These are phyloP conservation scores for Hyphopichia fennica DNA, from an alignment of 1,139 yeast species.

Conservation along the genomic window DNA sequence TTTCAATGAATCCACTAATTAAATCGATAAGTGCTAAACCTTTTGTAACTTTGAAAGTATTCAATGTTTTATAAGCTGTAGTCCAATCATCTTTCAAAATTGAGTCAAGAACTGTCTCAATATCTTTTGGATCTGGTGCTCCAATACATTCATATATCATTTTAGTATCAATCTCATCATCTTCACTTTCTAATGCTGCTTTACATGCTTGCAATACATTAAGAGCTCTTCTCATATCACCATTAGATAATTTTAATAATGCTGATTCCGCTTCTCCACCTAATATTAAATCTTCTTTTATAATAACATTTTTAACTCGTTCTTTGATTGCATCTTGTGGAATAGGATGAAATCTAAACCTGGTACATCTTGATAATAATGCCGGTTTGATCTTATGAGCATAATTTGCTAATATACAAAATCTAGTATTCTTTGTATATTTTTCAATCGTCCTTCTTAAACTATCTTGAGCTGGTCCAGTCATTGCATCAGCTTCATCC, in stretches of 20 bases:
- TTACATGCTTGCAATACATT: slow-evolving; percentile 94
- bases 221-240: slow-evolving; percentile 95
- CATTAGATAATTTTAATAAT: slow-evolving; percentile 68
- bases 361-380: slow-evolving; percentile 86
- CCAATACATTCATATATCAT: slow-evolving; percentile 95
- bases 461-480: slow-evolving; percentile 92
- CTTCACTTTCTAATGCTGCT: slow-evolving; percentile 59
- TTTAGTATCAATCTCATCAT: slow-evolving; percentile 58
- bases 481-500: slow-evolving; percentile 99
- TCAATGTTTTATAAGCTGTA: slow-evolving; percentile 66
- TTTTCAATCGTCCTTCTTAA: slow-evolving; percentile 89
- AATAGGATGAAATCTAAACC: slow-evolving; percentile 90
- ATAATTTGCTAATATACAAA: slow-evolving; percentile 94
- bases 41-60: slow-evolving; percentile 60
- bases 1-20: slow-evolving; percentile 70
- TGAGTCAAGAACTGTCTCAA: slow-evolving; percentile 71
- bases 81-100: slow-evolving; percentile 89
- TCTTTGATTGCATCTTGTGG: slow-evolving; percentile 63
- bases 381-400: slow-evolving; percentile 97
- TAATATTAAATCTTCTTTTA: slow-evolving; percentile 62
- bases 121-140: slow-evolving; percentile 87
- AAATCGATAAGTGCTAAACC: slow-evolving; percentile 91
- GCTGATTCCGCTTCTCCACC: slow-evolving; percentile 62
- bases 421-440: slow-evolving; percentile 91
- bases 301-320: slow-evolving; percentile 67